Evolutionary conservation across 2,329 filamentous ascomycete species (phyloP).

Genomic region (Ciborinia camelliae): DNA sequence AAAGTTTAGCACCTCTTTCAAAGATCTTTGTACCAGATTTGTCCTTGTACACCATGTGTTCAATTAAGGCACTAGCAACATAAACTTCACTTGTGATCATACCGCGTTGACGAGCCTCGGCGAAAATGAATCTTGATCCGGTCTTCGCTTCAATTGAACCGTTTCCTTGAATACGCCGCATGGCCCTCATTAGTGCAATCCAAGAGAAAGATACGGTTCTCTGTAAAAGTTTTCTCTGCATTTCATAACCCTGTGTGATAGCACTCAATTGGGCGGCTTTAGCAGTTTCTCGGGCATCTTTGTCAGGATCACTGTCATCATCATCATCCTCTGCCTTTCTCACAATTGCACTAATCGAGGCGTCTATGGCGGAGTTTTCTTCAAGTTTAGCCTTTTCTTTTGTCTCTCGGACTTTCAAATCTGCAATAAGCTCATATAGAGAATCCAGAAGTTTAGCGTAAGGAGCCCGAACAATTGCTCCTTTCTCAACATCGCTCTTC

Average conservation of each 20-base stretch:
- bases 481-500: conserved; percentile 59
- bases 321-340: conserved; percentile 51
- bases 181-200: conserved; percentile 91
- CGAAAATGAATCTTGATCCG: conserved; percentile 84
- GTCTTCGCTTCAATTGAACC: conserved; percentile 45
- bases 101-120: conserved; percentile 80
- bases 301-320: conserved; percentile 39
- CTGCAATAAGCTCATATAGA: conserved; percentile 81
- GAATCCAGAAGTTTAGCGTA: conserved; percentile 81
- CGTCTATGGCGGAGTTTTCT: conserved; percentile 43
- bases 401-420: conserved; percentile 61
- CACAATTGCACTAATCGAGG: conserved; percentile 40
- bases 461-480: conserved; percentile 67
- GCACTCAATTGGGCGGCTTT: conserved; percentile 60
- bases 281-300: conserved; percentile 42
- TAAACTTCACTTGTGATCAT: conserved; percentile 93
- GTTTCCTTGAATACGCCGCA: conserved; percentile 90
- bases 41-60: conserved; percentile 95
- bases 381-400: conserved; percentile 56
- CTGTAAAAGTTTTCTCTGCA: conserved; percentile 72
- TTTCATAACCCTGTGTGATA: conserved; percentile 63
- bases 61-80: conserved; percentile 85
- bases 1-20: conserved; percentile 87
- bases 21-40: conserved; percentile 91
- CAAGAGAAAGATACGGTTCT: conserved; percentile 88